Evolutionary conservation across 2,329 filamentous ascomycete species (phyloP), one percentile per base, ranked within the genome.

Genomic region (Phoma sp.): DNA sequence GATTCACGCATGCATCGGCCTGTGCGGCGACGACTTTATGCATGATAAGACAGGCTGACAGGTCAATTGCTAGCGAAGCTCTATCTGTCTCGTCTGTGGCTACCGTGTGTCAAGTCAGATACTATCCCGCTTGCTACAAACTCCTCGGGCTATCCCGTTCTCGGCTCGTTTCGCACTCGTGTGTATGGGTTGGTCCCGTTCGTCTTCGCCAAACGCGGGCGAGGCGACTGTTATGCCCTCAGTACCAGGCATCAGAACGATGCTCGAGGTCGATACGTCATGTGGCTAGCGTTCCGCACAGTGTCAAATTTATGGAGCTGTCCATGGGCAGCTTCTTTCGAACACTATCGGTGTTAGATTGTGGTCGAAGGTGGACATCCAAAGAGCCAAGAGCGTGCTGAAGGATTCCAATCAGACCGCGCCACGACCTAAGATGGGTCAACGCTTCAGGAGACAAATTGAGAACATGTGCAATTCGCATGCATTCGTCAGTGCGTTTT

Each of bases 1-100:
- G 67, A 68, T 62, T 66, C 58, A 50, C 66, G 57, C 62, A 64
- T 64, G 57, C 52, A 42, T 54, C 58, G 68, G 67, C 44, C 59
- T 58, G 58, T 58, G 59, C 67, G 62, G 67, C 64, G 61, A 58
- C 43, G 30, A 43, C 24, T 58, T 60, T 45, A 69, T 64, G 57
- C 59, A 61, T 52, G 47, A 56, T 50, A 36, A 50, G 42, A 46
- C 41, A 52, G 53, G 57, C 47, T 47, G 43, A 46, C 59, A 58
- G 57, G 35, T 57, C 55, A 60, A 49, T 58, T 53, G 47, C 55
- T 57, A 58, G 56, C 57, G 59, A 61, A 58, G 56, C 52, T 49
- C 36, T 27, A 55, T 43, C 44, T 50, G 59, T 61, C 53, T 61
- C 53, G 57, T 53, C 57, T 54, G 50, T 56, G 47, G 39, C 36